Conservation (phyloP, 2,329 filamentous ascomycete genomes). For the Ceratocystis eucalypticola region DNA sequence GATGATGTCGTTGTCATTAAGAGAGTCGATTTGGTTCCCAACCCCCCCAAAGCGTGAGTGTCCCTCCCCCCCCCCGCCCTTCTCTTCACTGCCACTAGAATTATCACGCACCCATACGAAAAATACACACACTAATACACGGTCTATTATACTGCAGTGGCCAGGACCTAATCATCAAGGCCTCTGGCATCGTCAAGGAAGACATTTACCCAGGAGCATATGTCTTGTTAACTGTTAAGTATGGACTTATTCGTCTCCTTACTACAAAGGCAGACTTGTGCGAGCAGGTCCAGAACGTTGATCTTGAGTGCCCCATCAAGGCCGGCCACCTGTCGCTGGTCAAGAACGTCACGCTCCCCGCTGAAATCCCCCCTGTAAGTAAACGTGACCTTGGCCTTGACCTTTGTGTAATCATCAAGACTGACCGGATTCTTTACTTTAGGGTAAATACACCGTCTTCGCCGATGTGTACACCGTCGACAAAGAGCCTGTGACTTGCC, state of each 20-base stretch:
- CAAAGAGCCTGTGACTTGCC: conserved; percentile 66
- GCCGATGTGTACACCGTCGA: conserved; percentile 73
- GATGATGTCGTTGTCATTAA: conserved; percentile 63
- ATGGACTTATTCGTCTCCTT: conserved; percentile 81
- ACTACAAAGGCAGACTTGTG: conserved; percentile 72
- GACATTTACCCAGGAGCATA: conserved; percentile 65
- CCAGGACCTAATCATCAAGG: conserved; percentile 61
- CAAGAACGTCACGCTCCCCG: conserved; percentile 75
- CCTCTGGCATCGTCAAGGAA: conserved; percentile 59
- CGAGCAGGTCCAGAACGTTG: conserved; percentile 76
- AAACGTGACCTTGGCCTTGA: not conserved
- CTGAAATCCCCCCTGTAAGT: conserved; percentile 76
- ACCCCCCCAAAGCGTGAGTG: conserved; percentile 74
- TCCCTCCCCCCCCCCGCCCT: conserved; percentile 16
- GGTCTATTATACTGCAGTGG: conserved; percentile 43
- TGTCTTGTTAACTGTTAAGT: conserved; percentile 77
- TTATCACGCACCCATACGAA: not conserved
- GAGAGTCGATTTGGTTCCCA: conserved; percentile 67
- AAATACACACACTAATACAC: not conserved
- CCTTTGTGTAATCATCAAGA: not conserved
- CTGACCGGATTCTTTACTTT: not conserved
- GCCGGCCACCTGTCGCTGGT: conserved; percentile 58
- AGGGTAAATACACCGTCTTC: conserved; percentile 82
- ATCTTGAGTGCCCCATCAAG: conserved; percentile 77
- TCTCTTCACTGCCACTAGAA: not conserved